A percentile compares a stretch with the other conserved stretches of the same genome.
phyloP scores from a whole-genome alignment of 2,329 filamentous ascomycete species.

The Aspergillus sp. region DNA sequence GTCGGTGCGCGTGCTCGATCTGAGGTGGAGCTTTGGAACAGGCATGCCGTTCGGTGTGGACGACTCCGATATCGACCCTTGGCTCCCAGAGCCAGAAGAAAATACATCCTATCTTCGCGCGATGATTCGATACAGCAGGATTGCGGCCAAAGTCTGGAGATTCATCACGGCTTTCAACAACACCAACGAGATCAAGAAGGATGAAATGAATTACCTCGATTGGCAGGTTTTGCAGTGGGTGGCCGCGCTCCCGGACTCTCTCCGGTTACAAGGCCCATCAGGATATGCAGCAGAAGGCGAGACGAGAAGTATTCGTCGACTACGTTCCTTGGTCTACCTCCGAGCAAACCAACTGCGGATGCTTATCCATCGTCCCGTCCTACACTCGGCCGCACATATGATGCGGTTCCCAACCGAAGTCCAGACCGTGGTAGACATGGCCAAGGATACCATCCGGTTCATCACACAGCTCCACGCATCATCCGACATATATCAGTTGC shows the following conservation, averaged over 20 bases:
- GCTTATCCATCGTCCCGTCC: slow-evolving; percentile 79
- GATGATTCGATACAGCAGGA: slow-evolving; percentile 80
- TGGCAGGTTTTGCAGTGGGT: slow-evolving; percentile 84
- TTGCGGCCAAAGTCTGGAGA: slow-evolving; percentile 82
- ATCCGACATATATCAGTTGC: slow-evolving; percentile 60
- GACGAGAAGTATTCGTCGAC: slow-evolving; percentile 65
- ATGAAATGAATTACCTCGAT: slow-evolving; percentile 77
- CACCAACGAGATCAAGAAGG: slow-evolving; percentile 63
- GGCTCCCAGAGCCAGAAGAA: slow-evolving; percentile 69
- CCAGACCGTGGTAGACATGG: slow-evolving; percentile 63
- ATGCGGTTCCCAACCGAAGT: slow-evolving; percentile 71
- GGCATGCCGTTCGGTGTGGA: slow-evolving; percentile 82
- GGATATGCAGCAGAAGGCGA: slow-evolving; percentile 31
- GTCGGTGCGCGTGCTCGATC: slow-evolving; percentile 83
- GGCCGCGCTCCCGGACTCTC: slow-evolving; percentile 62
- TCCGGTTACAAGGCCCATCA: slow-evolving; percentile 61
- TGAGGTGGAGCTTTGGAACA: slow-evolving; percentile 83
- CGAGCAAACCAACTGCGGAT: slow-evolving; percentile 89
- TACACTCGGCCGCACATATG: slow-evolving; percentile 74
- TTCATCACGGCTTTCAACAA: slow-evolving; percentile 71
- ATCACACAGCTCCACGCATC: slow-evolving; percentile 61
- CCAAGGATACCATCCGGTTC: slow-evolving; percentile 63
- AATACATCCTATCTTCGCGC: slow-evolving; percentile 70
- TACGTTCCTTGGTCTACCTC: slow-evolving; percentile 80
- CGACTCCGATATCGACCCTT: slow-evolving; percentile 79